Conservation (phyloP, 176 grass and related monocot genomes). For the Triticum urartu region DNA sequence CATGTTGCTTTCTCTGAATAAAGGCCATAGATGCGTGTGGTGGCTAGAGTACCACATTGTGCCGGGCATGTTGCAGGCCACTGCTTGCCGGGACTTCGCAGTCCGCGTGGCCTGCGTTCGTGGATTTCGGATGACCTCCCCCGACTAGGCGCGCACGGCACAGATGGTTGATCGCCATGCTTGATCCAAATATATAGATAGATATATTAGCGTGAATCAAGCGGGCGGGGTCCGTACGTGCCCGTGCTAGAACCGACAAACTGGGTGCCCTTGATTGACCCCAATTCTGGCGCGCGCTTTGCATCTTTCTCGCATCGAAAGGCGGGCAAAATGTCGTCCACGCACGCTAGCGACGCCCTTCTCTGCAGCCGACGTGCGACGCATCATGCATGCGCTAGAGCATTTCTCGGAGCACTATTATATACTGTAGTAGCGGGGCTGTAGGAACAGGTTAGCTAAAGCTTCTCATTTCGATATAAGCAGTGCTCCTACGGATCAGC, state of each 20-base stretch:
- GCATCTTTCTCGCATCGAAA: constrained; percentile 3
- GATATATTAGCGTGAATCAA: not conserved
- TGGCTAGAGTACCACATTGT: not conserved
- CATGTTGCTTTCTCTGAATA: not conserved
- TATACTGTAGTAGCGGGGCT: too few relatives aligned
- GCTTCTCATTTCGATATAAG: too few relatives aligned
- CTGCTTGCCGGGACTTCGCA: not conserved
- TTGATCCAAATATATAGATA: not conserved
- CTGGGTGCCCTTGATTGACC: not conserved
- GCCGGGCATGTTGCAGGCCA: not conserved
- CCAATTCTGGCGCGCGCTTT: not conserved
- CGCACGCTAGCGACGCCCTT: not conserved
- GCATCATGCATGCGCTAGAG: not conserved
- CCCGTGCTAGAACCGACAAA: not conserved
- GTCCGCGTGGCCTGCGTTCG: not conserved
- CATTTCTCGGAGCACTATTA: too few relatives aligned
- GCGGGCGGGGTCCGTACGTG: not conserved
- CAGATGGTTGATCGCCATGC: not conserved
- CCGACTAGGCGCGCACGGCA: not conserved
- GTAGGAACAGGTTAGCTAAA: too few relatives aligned
- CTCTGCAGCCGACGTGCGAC: not conserved
- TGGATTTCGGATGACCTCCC: not conserved
- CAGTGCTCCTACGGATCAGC: too few relatives aligned
- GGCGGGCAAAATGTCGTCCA: not conserved
- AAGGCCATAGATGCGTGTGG: not conserved